phyloP scores from a whole-genome alignment of 768 basidiomycete species.

The Cyclocybe cylindracea region DNA sequence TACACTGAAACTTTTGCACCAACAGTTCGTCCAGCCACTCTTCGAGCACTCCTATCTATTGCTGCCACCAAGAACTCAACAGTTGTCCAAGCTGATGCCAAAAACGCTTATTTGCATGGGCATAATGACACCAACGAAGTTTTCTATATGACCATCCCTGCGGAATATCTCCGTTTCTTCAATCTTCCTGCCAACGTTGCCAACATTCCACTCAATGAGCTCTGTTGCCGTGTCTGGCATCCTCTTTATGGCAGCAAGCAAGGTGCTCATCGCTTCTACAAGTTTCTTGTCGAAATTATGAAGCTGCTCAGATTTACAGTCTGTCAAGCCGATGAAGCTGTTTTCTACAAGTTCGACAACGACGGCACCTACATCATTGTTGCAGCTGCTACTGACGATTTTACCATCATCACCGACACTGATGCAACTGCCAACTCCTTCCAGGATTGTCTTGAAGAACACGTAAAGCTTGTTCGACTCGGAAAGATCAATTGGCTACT shows the following conservation, averaged over 20 bases:
- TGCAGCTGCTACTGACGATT: constrained; percentile 29
- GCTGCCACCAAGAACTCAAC: constrained; percentile 10
- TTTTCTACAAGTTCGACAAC: constrained; percentile 19
- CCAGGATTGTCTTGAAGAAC: constrained; percentile 12
- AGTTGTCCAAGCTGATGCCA: constrained; percentile 11
- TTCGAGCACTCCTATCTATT: constrained; percentile 24
- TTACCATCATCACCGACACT: constrained; percentile 23
- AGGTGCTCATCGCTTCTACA: constrained; percentile 31
- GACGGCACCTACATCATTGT: constrained; percentile 16
- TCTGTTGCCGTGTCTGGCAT: constrained; percentile 9
- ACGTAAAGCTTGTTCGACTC: constrained; percentile 22
- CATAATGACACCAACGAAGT: constrained; percentile 20
- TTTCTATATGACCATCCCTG: constrained; percentile 26
- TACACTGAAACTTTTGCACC: no score
- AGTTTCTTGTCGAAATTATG: constrained; percentile 16
- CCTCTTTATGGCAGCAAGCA: constrained; percentile 39
- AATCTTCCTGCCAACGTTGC: no score
- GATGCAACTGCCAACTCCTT: background rate
- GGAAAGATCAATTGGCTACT: constrained; percentile 27
- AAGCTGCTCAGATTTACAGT: constrained; percentile 14
- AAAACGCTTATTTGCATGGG: constrained; percentile 18
- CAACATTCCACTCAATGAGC: constrained; percentile 14
- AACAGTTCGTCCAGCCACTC: no score
- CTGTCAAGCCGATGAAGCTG: no score
- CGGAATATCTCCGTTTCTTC: no score